Percentiles rank a stretch among this genome's conserved stretches.
phyloP scores from a whole-genome alignment of 192 early-diverging fungal species.

The Chytriomyces sp. region DNA sequence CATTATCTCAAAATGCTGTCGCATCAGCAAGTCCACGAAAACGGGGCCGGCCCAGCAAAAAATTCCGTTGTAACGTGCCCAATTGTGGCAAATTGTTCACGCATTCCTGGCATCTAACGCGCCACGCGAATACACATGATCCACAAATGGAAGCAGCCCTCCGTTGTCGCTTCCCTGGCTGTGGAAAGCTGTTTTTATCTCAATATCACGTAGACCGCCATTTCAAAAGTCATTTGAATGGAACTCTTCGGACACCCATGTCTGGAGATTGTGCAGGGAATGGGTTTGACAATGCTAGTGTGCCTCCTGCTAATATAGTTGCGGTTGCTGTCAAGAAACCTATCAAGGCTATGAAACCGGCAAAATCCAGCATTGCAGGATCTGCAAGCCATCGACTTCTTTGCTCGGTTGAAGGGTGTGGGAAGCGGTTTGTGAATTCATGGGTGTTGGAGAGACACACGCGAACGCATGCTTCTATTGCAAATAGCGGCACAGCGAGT shows the following conservation, averaged over 20 bases:
- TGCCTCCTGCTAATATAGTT: neutral
- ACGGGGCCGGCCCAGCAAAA: neutral
- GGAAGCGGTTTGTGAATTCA: neutral
- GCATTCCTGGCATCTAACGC: neutral
- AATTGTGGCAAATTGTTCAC: conserved; percentile 1
- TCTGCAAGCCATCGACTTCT: neutral
- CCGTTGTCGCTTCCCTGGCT: neutral
- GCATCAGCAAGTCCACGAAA: neutral
- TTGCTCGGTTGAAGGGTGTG: neutral
- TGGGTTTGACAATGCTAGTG: neutral
- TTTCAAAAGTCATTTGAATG: neutral
- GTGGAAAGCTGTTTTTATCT: neutral
- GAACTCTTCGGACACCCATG: neutral
- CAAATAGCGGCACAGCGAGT: neutral
- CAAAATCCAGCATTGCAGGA: neutral
- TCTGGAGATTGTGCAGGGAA: neutral
- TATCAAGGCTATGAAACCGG: neutral
- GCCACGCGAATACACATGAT: conserved; percentile 5
- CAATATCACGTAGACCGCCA: conserved; percentile 17
- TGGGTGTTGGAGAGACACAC: neutral
- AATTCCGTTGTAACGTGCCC: neutral
- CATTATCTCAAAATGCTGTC: neutral
- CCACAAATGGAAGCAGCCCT: neutral
- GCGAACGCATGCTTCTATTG: neutral
- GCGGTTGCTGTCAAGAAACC: neutral